Base-by-base conservation (phyloP, 345 rosid species). In the Ceriops tagal region DNA sequence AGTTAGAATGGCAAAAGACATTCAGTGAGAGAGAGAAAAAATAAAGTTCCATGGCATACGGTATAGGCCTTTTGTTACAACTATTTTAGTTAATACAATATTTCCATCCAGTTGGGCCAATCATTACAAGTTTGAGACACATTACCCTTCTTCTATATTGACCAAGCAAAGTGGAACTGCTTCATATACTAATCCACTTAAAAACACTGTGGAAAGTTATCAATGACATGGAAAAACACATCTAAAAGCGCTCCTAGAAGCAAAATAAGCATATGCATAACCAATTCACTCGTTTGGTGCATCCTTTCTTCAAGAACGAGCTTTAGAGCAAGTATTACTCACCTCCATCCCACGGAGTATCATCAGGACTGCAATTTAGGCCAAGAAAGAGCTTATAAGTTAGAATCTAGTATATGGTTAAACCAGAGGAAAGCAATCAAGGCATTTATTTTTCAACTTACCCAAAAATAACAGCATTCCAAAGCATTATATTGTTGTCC, bases 311-410 rank as follows among this genome's bases (percentile, higher is more conserved):
- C 20, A 26, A 30, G 32, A n/a, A 35, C 5, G 59, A 59, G 61
- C 62, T 30, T 32, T 11, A 52, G 21, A 61, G 27, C 24, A 68
- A 32, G 60, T 20, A 68, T 69, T 53, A 68, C 84, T 78, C 69
- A 90, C 90, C 96, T 83, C 93, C 93, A 73, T 90, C 93, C 92
- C 93, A 90, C 0, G 92, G 89, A 35, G 89, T 83, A 76, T 85
- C 92, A 64, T 88, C 92, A 71, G 90, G 96, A 53, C 92, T 85
- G 83, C 81, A 79, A 86, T 37, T 61, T 53, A 75, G 69, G 69
- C 52, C 66, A 77, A 70, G n/a, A 75, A 69, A 66, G 55, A 28
- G 55, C 61, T 64, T 70, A 76, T 63, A 69, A 70, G 67, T 56
- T 56, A 56, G 55, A 35, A 10, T 43, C 19, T 73, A 75, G 53